Base-by-base conservation (phyloP, 192 early-diverging fungal species). In the Chytriomyces hyalinus region DNA sequence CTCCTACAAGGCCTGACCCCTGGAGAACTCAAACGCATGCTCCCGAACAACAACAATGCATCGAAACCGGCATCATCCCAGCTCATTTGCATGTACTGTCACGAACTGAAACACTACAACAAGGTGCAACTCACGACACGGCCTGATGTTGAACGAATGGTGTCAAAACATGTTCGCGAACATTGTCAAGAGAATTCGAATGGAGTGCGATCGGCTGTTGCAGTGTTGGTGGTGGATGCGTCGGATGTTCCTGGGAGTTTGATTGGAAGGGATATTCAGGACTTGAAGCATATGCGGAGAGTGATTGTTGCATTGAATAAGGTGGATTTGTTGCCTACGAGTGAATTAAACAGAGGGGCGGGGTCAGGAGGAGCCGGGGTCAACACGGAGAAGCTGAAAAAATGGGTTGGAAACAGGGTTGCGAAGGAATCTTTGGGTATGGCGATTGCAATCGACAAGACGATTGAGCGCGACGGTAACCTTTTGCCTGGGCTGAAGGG, bases 221-320 rank as follows among this genome's bases (percentile, higher is more conserved):
- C 20, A 6, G 71, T 73, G 20, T n/a, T 63, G 13, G 71, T 73
- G 11, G 44, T 73, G 26, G 71, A 73, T 26, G 53, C 71, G 46
- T 26, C 60, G 11, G 71, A 73, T 62, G 13, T 73, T 17, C 71
- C 71, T n/a, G 57, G 13, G 43, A 46, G 36, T 45, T 13, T 73
- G 7, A 11, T 63, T 26, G n/a, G 46, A 20, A 8, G n/a, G 8
- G 57, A 20, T 11, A 73, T 63, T 26, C 36, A 6, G 10, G 45
- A 73, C 5, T 24, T 61, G 11, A n/a, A 6, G 17, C n/a, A 57
- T 9, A 6, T 20, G 28, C 15, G 28, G 45, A 17, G 15, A 17
- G n/a, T 73, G 11, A 26, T 73, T 43, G 46, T 73, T 4, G 71
- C 71, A 4, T 11, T 73, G 10, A 73, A 60, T 44, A 73, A 73